Conservation (phyloP, 140 eudicot species). For the Anethum foeniculum region DNA sequence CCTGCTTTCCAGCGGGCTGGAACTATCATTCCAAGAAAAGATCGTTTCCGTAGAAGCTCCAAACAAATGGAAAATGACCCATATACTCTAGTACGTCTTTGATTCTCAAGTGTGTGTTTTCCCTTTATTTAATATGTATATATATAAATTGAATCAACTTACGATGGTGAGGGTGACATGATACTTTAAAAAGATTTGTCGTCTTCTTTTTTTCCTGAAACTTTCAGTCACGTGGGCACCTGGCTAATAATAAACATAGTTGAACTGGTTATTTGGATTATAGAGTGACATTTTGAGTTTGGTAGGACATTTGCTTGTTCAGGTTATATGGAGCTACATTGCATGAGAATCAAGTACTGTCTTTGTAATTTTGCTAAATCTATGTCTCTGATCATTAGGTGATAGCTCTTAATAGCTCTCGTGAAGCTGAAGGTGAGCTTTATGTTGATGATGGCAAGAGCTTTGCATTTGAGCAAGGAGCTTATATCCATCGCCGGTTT, state of each 20-base stretch:
- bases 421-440: constrained; percentile 80
- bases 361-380: not conserved
- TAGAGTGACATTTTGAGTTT: not conserved
- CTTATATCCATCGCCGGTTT: constrained; percentile 75
- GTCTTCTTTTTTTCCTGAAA: not conserved
- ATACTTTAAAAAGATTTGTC: not conserved
- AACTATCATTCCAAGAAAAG: constrained; percentile 91
- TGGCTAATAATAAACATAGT: not conserved
- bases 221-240: not conserved
- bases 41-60: constrained; percentile 83
- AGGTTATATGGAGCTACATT: not conserved
- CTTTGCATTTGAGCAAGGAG: constrained; percentile 72
- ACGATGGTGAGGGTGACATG: not conserved
- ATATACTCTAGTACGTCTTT: constrained; percentile 65
- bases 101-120: not conserved
- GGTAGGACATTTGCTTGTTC: not conserved
- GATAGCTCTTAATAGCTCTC: constrained; percentile 67
- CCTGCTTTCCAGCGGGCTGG: constrained; percentile 90
- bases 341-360: not conserved
- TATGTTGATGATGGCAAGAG: constrained; percentile 90
- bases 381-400: constrained; percentile 32
- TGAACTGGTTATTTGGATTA: not conserved
- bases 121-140: not conserved
- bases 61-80: constrained; percentile 96
- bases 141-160: not conserved